Conservation (phyloP, 2,329 filamentous ascomycete genomes). For the Cercospora janseana region DNA sequence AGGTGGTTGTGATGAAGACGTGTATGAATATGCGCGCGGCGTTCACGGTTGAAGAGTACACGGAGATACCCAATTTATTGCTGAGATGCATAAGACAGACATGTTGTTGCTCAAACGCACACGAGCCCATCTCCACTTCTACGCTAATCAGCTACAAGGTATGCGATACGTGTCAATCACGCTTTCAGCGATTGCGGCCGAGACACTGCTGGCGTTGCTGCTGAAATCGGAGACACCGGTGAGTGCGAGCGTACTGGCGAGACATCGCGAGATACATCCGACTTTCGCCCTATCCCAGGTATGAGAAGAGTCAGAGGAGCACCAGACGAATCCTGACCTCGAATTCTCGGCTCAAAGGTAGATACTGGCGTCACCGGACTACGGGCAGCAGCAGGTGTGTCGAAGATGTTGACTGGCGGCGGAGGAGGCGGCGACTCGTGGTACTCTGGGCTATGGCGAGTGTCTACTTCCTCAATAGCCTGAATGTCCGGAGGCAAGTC, state of each 20-base stretch:
- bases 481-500: not conserved
- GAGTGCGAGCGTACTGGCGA: constrained; percentile 17
- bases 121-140: too few species aligned
- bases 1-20: constrained; percentile 44
- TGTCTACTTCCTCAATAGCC: constrained; percentile 4
- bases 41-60: not conserved
- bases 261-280: constrained; percentile 15
- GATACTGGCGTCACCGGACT: too few species aligned
- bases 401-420: constrained; percentile 2
- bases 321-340: constrained; percentile 2
- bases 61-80: constrained; percentile 8
- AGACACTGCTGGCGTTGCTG: constrained; percentile 15
- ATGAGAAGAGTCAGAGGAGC: constrained; percentile 14
- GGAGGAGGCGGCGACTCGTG: constrained; percentile 6
- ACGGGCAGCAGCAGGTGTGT: constrained; percentile 16
- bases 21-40: constrained; percentile 6
- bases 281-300: constrained; percentile 11
- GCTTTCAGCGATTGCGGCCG: constrained; percentile 12
- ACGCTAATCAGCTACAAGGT: too few species aligned
- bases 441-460: constrained; percentile 4
- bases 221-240: constrained; percentile 22
- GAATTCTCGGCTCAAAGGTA: constrained; percentile 8
- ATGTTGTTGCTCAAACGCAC: too few species aligned
- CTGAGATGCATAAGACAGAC: too few species aligned
- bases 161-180: not conserved